phyloP scores from a whole-genome alignment of 2,329 filamentous ascomycete genomes.

The Furcasterigmium sp. region DNA sequence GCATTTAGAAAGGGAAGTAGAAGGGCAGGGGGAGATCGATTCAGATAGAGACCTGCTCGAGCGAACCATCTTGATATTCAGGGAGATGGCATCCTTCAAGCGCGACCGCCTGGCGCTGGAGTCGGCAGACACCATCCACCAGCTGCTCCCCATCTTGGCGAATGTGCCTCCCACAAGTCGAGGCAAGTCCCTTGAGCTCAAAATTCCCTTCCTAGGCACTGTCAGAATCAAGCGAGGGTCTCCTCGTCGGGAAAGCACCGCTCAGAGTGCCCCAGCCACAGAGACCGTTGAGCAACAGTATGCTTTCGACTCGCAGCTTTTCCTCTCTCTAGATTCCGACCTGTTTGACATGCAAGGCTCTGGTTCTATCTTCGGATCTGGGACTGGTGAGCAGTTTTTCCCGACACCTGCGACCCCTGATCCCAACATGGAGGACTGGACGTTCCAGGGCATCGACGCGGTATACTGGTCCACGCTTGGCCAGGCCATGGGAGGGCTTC shows the following conservation, averaged over 20 bases:
- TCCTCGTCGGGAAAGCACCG: not conserved
- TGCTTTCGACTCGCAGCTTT: slow-evolving; percentile 8
- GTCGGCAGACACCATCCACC: slow-evolving; percentile 34
- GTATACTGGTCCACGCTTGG: slow-evolving; percentile 21
- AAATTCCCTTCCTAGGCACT: slow-evolving; percentile 41
- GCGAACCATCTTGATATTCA: not conserved
- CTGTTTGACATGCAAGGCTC: not conserved
- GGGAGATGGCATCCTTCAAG: slow-evolving; percentile 14
- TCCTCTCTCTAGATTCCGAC: slow-evolving; percentile 7
- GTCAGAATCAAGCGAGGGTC: slow-evolving; percentile 30
- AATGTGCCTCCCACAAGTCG: slow-evolving; percentile 9
- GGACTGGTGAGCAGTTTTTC: slow-evolving; percentile 12
- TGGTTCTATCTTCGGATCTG: not conserved
- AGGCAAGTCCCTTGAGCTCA: slow-evolving; percentile 26
- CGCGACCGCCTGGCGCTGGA: slow-evolving; percentile 35
- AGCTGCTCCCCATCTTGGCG: slow-evolving; percentile 36
- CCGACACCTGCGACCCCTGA: slow-evolving; percentile 21
- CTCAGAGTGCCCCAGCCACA: too few relatives aligned
- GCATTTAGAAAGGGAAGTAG: slow-evolving; percentile 28
- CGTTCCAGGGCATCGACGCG: slow-evolving; percentile 33
- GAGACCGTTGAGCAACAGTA: too few relatives aligned
- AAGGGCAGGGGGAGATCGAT: not conserved
- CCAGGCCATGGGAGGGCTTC: too few relatives aligned
- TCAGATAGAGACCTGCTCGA: not conserved
- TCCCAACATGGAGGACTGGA: slow-evolving; percentile 32